These are phyloP conservation scores for Boletus tylopilopsis DNA, from an alignment of 768 basidiomycete species.

Conservation along the genomic window DNA sequence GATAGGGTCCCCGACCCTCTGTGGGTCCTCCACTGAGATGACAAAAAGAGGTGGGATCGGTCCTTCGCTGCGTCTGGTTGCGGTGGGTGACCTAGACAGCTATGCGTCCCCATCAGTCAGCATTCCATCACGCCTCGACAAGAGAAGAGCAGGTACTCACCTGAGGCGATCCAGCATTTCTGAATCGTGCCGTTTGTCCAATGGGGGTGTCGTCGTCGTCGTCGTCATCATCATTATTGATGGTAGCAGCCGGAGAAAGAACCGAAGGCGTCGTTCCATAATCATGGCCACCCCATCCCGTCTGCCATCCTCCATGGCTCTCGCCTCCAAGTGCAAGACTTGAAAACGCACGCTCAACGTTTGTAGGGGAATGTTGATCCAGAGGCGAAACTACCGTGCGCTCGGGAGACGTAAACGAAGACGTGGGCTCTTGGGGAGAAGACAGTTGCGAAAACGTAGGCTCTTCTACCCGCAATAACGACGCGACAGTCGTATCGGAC, in stretches of 20 bases:
- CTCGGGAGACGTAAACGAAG: conserved; percentile 21
- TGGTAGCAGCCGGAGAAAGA: conserved; percentile 19
- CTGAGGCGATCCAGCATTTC: conserved; percentile 26
- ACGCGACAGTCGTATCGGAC: conserved; percentile 7
- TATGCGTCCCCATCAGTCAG: conserved; percentile 7
- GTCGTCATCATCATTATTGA: conserved; percentile 44
- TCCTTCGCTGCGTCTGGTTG: conserved; percentile 33
- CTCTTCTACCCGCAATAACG: conserved; percentile 17
- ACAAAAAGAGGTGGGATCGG: conserved; percentile 68
- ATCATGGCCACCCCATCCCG: conserved; percentile 40
- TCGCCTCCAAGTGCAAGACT: conserved; percentile 50
- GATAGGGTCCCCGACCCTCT: conserved; percentile 95
- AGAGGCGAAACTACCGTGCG: conserved; percentile 30
- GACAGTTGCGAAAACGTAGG: conserved; percentile 5
- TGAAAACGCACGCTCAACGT: conserved; percentile 34
- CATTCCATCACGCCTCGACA: background rate
- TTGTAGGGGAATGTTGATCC: conserved; percentile 21
- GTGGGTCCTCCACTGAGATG: conserved; percentile 95
- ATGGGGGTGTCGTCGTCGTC: conserved; percentile 72
- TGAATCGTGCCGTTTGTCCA: conserved; percentile 40
- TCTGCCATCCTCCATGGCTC: conserved; percentile 50
- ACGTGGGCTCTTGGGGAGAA: conserved; percentile 10
- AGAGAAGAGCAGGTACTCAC: conserved; percentile 1
- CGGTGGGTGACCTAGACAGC: conserved; percentile 13
- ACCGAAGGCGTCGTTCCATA: conserved; percentile 11